phyloP scores from a whole-genome alignment of 768 basidiomycete species.

The Boletus vermiculosoides region DNA sequence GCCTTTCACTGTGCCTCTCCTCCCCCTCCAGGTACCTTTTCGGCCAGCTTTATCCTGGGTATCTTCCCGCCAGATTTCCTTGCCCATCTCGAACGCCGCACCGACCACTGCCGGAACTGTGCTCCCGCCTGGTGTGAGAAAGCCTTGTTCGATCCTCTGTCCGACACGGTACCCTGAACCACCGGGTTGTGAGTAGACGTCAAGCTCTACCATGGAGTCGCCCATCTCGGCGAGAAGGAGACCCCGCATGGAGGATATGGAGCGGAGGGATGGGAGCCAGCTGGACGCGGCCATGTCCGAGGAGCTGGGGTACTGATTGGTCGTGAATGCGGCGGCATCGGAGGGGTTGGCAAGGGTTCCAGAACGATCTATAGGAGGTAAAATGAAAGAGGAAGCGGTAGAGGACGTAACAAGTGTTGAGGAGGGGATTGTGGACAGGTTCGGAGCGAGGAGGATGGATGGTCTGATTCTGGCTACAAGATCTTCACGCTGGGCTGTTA shows the following conservation, averaged over 20 bases:
- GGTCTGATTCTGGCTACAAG: slow-evolving; percentile 6
- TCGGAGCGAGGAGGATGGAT: slow-evolving; percentile 18
- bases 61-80: slow-evolving; percentile 24
- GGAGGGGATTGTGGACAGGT: slow-evolving; percentile 30
- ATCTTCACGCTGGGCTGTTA: background rate
- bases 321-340: slow-evolving; percentile 20
- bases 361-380: slow-evolving; percentile 14
- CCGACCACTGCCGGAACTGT: slow-evolving; percentile 13
- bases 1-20: slow-evolving; percentile 6
- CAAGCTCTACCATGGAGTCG: slow-evolving; percentile 46
- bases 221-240: slow-evolving; percentile 48
- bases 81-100: slow-evolving; percentile 16
- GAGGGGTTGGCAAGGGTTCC: slow-evolving; percentile 12
- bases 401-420: slow-evolving; percentile 25
- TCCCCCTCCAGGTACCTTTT: slow-evolving; percentile 17
- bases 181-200: slow-evolving; percentile 32
- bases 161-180: slow-evolving; percentile 42
- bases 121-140: slow-evolving; percentile 32
- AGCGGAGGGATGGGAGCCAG: slow-evolving; percentile 33
- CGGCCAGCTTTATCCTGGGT: slow-evolving; percentile 1
- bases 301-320: slow-evolving; percentile 5
- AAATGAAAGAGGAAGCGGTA: slow-evolving; percentile 26
- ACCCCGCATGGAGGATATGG: slow-evolving; percentile 44
- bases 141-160: slow-evolving; percentile 36
- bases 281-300: slow-evolving; percentile 4